Evolutionary conservation across 441 rosid genomes (phyloP), one percentile per base, ranked within the genome.

Genomic region (Pelargonium fulgidum): DNA sequence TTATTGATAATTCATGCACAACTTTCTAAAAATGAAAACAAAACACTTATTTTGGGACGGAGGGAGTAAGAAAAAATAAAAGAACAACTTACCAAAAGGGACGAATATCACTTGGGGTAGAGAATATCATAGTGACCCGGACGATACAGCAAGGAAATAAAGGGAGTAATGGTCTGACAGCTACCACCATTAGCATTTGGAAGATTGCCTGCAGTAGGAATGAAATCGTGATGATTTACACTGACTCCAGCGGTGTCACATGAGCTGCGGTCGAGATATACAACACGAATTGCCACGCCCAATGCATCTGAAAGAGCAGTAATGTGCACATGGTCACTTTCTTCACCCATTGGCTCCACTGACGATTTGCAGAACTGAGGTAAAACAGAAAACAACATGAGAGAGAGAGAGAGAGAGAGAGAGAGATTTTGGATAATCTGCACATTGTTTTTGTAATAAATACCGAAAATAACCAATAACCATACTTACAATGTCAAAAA

Each of bases 271-370:
- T 94, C 99, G 67, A 94, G 94, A 81, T 94, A 94, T 64, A 90
- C 85, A 70, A 92, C 88, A 39, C 98, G 87, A 72, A 94, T 89
- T 19, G 99, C 88, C 73, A 94, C 96, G 29, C 96, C 96, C 73
- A 94, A 70, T 13, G 96, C 92, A 70, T 94, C 99, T 11, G 99
- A 91, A 71, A 93, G 78, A 64, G 77, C 73, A 64, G 64, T 70
- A 12, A 75, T 75, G 70, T 75, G 78, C 54, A 70, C 90, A 75
- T 90, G 97, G 73, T 94, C 99, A 24, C 99, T 94, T 84, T 92
- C 98, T 81, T 92, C 99, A 63, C 99, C 98, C 99, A 94, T 94
- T 3, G 99, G 98, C 81, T 92, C 98, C 76, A 94, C 98, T 0
- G 97, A 84, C 14, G 98, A 81, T 85, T 92, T 94, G 98, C 99